These are phyloP conservation scores for Diplocarpon rosae DNA, from an alignment of 2,329 filamentous ascomycete species.

Conservation along the genomic window DNA sequence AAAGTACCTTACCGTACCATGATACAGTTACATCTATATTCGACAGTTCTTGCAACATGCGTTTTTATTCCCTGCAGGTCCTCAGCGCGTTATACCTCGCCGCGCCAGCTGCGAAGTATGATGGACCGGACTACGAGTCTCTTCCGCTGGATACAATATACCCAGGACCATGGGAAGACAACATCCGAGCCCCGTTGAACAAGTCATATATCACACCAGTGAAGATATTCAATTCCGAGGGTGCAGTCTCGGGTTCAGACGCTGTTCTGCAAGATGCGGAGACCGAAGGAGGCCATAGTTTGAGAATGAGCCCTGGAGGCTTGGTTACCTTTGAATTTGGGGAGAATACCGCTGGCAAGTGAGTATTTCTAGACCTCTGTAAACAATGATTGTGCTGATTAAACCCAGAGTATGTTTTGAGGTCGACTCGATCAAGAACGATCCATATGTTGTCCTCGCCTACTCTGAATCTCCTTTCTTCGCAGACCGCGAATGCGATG, in stretches of 20 bases:
- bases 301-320: constrained; percentile 24
- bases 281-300: constrained; percentile 6
- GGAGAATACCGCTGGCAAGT: constrained; percentile 33
- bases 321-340: constrained; percentile 31
- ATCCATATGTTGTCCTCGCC: constrained; percentile 27
- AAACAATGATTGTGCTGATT: not conserved
- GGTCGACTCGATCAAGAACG: constrained; percentile 22
- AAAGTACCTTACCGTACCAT: too few species aligned
- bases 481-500: constrained; percentile 27
- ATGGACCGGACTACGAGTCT: constrained; percentile 16
- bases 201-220: constrained; percentile 28
- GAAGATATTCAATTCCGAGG: constrained; percentile 27
- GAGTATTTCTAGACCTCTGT: constrained; percentile 2
- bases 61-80: not conserved
- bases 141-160: constrained; percentile 28
- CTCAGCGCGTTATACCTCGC: constrained; percentile 4
- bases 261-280: constrained; percentile 10
- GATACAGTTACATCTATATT: constrained; percentile 7
- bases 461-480: constrained; percentile 31
- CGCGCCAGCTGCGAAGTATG: constrained; percentile 2
- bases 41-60: constrained; percentile 2
- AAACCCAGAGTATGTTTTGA: constrained; percentile 28
- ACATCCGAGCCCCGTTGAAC: constrained; percentile 29
- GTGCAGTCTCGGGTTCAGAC: constrained; percentile 23
- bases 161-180: constrained; percentile 31